Conservation (phyloP, 2,329 filamentous ascomycete species). For the Aspergillus tubingensis region DNA sequence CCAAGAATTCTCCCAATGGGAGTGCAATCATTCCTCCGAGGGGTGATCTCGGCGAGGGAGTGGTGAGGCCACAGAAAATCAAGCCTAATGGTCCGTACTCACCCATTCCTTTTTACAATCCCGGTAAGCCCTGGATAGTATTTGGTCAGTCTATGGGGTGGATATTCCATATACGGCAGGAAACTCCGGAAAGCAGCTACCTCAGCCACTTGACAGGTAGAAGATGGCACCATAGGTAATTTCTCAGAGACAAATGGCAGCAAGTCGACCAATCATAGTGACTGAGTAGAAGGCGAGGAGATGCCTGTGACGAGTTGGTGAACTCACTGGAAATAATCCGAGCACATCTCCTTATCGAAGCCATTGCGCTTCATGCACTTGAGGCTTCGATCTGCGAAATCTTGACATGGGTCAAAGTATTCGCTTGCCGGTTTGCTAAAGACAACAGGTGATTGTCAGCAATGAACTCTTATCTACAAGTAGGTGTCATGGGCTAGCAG, state of each 20-base stretch:
- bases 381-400: slow-evolving; percentile 81
- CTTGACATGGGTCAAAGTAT: slow-evolving; percentile 94
- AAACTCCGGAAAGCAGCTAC: not conserved
- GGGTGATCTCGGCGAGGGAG: not conserved
- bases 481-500: not conserved
- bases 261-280: not conserved
- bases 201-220: not conserved
- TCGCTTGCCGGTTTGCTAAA: slow-evolving; percentile 81
- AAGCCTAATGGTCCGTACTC: slow-evolving; percentile 36
- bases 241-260: not conserved
- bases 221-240: not conserved
- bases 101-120: slow-evolving; percentile 97
- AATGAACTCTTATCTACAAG: not conserved
- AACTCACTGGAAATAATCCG: slow-evolving; percentile 90
- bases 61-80: not conserved
- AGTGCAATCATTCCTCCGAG: not conserved
- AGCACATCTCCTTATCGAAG: slow-evolving; percentile 85
- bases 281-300: not conserved
- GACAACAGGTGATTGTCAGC: not conserved
- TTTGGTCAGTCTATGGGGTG: slow-evolving; percentile 10
- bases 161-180: not conserved
- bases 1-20: not conserved
- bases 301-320: not conserved
- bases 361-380: slow-evolving; percentile 86
- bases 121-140: slow-evolving; percentile 72